phyloP scores from a whole-genome alignment of 2,329 filamentous ascomycete genomes.

The Huntiella bhutanensis region DNA sequence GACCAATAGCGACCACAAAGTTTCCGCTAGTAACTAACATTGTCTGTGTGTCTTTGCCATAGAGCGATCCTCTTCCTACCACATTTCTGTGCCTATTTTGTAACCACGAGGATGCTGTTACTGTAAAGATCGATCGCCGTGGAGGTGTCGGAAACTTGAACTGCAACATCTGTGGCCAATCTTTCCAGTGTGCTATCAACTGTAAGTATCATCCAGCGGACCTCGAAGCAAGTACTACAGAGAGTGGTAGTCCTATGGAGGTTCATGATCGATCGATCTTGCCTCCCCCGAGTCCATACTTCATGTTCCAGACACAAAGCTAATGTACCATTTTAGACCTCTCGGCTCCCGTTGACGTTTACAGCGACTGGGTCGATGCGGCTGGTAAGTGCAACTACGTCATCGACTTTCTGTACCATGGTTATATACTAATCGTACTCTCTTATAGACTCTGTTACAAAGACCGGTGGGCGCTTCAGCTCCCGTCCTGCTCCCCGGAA shows the following conservation, averaged over 20 bases:
- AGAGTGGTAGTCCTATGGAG: neutral
- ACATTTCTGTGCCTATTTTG: slow-evolving; percentile 96
- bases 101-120: slow-evolving; percentile 87
- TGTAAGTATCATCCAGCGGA: slow-evolving; percentile 35
- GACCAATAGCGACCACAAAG: too few species aligned
- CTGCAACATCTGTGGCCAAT: slow-evolving; percentile 87
- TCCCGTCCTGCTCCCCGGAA: slow-evolving; percentile 8
- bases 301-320: neutral
- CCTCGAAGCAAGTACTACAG: neutral
- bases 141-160: slow-evolving; percentile 64
- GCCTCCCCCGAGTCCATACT: neutral
- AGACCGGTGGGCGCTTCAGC: slow-evolving; percentile 8
- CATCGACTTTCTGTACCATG: neutral
- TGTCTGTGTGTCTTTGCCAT: slow-evolving; percentile 6
- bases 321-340: slow-evolving; percentile 39
- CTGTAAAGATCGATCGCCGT: slow-evolving; percentile 88
- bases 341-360: slow-evolving; percentile 82
- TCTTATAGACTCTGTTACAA: slow-evolving; percentile 8
- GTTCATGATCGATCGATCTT: neutral
- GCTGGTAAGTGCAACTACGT: slow-evolving; percentile 26
- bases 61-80: slow-evolving; percentile 56
- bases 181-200: slow-evolving; percentile 82
- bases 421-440: neutral
- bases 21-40: neutral
- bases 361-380: slow-evolving; percentile 95